Conservation (phyloP, 2,329 filamentous ascomycete genomes). For the Byssothecium circinans region DNA sequence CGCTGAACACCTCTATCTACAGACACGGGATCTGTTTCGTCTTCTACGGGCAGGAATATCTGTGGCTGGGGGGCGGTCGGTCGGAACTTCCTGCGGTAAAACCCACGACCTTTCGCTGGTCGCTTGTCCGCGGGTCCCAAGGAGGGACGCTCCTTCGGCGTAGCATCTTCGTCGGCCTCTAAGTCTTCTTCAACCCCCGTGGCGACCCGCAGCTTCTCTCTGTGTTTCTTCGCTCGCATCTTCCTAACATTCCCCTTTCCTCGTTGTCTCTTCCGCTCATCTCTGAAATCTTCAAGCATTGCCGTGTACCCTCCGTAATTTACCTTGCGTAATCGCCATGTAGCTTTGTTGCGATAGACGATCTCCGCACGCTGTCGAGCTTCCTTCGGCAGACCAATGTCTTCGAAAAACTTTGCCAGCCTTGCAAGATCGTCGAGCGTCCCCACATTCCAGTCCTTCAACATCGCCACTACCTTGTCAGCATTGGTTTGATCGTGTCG, state of each 20-base stretch:
- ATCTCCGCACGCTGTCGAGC: slow-evolving; percentile 56
- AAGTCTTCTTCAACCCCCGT: slow-evolving; percentile 16
- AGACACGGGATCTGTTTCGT: background rate
- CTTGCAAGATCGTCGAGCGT: slow-evolving; percentile 77
- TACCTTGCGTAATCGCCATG: slow-evolving; percentile 49
- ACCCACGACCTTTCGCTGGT: slow-evolving; percentile 23
- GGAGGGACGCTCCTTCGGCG: slow-evolving; percentile 19
- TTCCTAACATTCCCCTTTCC: slow-evolving; percentile 33
- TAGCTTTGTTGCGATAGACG: slow-evolving; percentile 68
- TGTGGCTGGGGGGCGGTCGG: slow-evolving; percentile 20
- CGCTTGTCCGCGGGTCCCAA: slow-evolving; percentile 16
- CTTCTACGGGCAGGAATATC: slow-evolving; percentile 33
- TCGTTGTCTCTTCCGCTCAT: slow-evolving; percentile 28
- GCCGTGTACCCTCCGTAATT: slow-evolving; percentile 35
- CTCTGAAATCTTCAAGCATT: slow-evolving; percentile 29
- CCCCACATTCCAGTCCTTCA: slow-evolving; percentile 70
- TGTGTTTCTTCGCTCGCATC: slow-evolving; percentile 27
- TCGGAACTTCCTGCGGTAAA: slow-evolving; percentile 30
- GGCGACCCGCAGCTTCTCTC: slow-evolving; percentile 28
- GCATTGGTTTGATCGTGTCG: slow-evolving; percentile 67
- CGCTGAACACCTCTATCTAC: background rate
- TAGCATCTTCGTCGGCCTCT: slow-evolving; percentile 11
- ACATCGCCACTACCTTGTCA: slow-evolving; percentile 73
- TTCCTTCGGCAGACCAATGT: slow-evolving; percentile 62
- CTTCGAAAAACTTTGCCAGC: slow-evolving; percentile 81